Base-by-base conservation (phyloP, 306 rosid species). In the Cicer arietinum region DNA sequence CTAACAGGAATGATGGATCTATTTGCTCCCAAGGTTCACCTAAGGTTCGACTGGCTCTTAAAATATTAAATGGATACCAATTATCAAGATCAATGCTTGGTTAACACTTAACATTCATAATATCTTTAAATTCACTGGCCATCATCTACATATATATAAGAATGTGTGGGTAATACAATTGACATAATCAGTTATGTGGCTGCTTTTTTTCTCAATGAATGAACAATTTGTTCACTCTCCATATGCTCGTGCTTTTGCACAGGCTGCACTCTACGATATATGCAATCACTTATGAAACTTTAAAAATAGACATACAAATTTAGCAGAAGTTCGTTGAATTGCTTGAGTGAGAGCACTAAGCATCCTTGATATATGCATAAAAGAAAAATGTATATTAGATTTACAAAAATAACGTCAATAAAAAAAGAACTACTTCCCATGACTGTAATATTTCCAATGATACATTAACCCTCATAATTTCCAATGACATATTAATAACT, bases 11-110 rank as follows among this genome's bases (percentile, higher is more conserved):
- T 69, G 92, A 90, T 69, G 93, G 92, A 68, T 88, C 97, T 71
- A 85, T 90, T 67, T 89, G 88, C 75, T 89, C 97, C 72, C 97
- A 92, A 45, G 88, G 88, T 82, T 87, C 96, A 80, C 88, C 94
- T 4, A 85, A 93, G 96, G 98, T 91, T 77, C 13, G 79, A 25
- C 41, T 63, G 35, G 51, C 75, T 76, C 65, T 67, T 86, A 22
- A 18, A 72, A 70, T 75, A 7, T 69, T 40, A 20, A 16, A 73
- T 68, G n/a, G 20, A 62, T 60, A 64, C 46, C 56, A 65, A 18
- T 39, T 60, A 67, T 12, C 37, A 52, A 43, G 7, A 69, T 56
- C 17, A 44, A 12, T 79, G 10, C 61, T 76, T 10, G 18, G 18
- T 45, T 69, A 45, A 8, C 80, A 40, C 67, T 60, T 73, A 53